Evolutionary conservation across 2,329 filamentous ascomycete genomes (phyloP).

Genomic region (Botrytis cinerea): DNA sequence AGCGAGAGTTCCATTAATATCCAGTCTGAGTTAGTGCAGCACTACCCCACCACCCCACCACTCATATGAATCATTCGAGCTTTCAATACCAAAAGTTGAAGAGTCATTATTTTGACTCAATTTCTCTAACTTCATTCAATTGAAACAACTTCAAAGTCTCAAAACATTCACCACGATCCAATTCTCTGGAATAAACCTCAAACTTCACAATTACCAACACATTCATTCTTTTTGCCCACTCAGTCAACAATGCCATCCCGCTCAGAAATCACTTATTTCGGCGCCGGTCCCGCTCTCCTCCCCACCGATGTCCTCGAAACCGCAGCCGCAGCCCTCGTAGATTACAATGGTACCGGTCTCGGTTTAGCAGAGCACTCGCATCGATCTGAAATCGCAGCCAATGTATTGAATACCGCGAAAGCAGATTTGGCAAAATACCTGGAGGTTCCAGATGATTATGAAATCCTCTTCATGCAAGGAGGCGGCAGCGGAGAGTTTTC

Average conservation of each 20-base stretch:
- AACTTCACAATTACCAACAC: not conserved
- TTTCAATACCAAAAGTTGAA: not conserved
- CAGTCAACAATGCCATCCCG: constrained; percentile 19
- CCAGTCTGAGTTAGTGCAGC: not conserved
- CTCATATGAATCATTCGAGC: not conserved
- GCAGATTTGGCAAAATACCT: constrained; percentile 71
- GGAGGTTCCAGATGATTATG: constrained; percentile 83
- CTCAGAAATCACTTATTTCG: constrained; percentile 75
- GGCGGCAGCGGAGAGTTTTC: constrained; percentile 87
- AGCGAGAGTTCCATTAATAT: not conserved
- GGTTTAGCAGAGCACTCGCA: constrained; percentile 91
- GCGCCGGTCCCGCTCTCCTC: constrained; percentile 84
- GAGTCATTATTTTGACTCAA: not conserved
- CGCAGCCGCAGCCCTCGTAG: constrained; percentile 74
- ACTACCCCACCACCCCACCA: constrained; percentile 2
- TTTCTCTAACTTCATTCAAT: not conserved
- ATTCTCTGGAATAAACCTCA: not conserved
- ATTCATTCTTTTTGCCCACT: not conserved
- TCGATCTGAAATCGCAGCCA: constrained; percentile 74
- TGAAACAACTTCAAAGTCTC: not conserved
- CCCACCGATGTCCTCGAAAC: constrained; percentile 78
- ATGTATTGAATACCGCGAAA: constrained; percentile 79
- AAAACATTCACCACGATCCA: not conserved
- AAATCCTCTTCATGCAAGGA: constrained; percentile 84
- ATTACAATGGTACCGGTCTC: constrained; percentile 79